These are phyloP conservation scores for Cercospora zeae-maydis DNA, from an alignment of 2,329 filamentous ascomycete genomes.

Conservation along the genomic window DNA sequence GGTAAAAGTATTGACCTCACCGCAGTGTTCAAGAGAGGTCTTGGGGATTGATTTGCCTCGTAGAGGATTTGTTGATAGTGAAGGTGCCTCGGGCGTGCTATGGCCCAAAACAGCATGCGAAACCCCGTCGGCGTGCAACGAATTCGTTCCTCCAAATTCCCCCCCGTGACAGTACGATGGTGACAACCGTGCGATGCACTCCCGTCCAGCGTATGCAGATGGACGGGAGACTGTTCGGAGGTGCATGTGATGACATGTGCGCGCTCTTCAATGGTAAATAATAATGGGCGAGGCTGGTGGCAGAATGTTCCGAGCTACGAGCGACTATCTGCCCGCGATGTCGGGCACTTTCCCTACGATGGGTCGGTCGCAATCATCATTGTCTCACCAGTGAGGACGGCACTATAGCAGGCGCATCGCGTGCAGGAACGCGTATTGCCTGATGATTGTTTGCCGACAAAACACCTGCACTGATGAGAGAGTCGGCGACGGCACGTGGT, in stretches of 20 bases:
- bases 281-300: neutral
- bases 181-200: no score
- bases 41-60: slow-evolving; percentile 5
- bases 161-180: neutral
- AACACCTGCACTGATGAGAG: no score
- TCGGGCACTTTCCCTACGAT: slow-evolving; percentile 4
- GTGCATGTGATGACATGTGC: neutral
- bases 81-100: neutral
- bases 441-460: neutral
- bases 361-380: no score
- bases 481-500: neutral
- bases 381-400: slow-evolving; percentile 1
- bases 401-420: neutral
- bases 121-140: neutral
- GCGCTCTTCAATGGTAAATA: neutral
- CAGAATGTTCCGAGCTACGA: neutral
- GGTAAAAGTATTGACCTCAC: neutral
- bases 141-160: no score
- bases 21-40: neutral
- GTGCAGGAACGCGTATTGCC: neutral
- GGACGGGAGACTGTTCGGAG: neutral
- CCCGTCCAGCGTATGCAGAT: neutral
- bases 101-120: slow-evolving; percentile 4
- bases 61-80: neutral
- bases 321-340: neutral